Conservation (phyloP, 2,329 filamentous ascomycete species). For the Aspergillus terreus region DNA sequence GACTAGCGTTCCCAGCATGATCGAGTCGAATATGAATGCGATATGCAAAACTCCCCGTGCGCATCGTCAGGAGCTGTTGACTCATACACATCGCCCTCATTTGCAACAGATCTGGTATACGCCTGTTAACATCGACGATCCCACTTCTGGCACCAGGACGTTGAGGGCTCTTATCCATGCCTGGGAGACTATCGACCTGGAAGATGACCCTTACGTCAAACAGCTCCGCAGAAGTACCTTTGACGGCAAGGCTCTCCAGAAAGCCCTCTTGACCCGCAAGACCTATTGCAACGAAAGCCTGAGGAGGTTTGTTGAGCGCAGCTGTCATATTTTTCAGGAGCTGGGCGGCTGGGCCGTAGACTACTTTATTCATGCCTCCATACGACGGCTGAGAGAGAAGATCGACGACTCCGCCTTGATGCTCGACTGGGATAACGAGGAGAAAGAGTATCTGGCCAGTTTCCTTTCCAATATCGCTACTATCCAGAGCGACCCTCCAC, state of each 20-base stretch:
- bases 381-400: conserved; percentile 32
- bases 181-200: conserved; percentile 50
- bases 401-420: conserved; percentile 27
- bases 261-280: conserved; percentile 26
- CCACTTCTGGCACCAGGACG: conserved; percentile 11
- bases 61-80: conserved; percentile 67
- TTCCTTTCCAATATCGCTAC: conserved; percentile 27
- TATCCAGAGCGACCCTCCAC: conserved; percentile 13
- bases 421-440: conserved; percentile 51
- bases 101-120: conserved; percentile 22
- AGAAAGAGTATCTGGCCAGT: conserved; percentile 50
- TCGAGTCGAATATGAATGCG: conserved; percentile 70
- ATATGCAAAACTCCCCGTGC: conserved; percentile 64
- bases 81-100: conserved; percentile 63
- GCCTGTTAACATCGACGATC: conserved; percentile 1
- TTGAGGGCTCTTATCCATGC: conserved; percentile 46
- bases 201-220: conserved; percentile 58
- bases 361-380: conserved; percentile 56
- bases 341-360: conserved; percentile 69
- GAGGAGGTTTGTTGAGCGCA: conserved; percentile 50
- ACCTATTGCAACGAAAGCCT: conserved; percentile 53
- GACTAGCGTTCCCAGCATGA: conserved; percentile 30
- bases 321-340: conserved; percentile 50
- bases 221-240: conserved; percentile 43
- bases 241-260: conserved; percentile 24